Base-by-base conservation (phyloP, 2,329 filamentous ascomycete genomes). In the Cladosporium cucumerinum region DNA sequence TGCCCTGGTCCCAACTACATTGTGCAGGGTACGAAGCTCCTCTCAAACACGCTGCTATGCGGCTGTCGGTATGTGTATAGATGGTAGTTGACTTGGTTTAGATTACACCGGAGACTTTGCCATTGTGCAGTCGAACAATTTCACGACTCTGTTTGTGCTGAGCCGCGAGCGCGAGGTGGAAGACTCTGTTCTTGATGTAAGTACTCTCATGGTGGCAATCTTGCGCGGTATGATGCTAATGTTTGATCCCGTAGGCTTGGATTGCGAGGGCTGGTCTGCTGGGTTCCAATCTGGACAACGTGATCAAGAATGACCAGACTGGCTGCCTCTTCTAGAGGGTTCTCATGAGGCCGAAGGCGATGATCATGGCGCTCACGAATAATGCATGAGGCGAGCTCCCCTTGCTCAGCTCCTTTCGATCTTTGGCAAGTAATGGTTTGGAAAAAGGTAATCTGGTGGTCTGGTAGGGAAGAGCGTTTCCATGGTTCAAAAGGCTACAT, bases 1-100 rank as follows among this genome's bases (percentile, higher is more conserved):
- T 70, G 69, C 39, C 69, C 69, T 7, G 69, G 69, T 7, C 69
- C 69, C 5, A 70, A 70, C 57, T 70, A 69, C 54, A 64, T 63
- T 58, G 51, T 57, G 16, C 46, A 66, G 30, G 26, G 48, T 57
- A 49, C 2, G 32, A 54, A 30, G 6, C 2, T 52, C 16, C 2
- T 21, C 16, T 46, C 3, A 21, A 1, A 36, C 18, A 5, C 39
- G 39, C 39, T n/a, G 36, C 6, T n/a, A 18, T 49, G 46, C 11
- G 3, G 25, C 8, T 25, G 18, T 14, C 11, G 26, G 28, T 12
- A 16, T 21, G 30, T n/a, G 18, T n/a, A 7, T 12, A n/a, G 16
- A 25, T 11, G 14, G 28, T 28, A 32, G 54, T 32, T 57, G 54
- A 57, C 59, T 21, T 57, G 54, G 16, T 2, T 4, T 23, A 61